Base-by-base conservation (phyloP, 148 eudicot species). In the Linanthus parryae region DNA sequence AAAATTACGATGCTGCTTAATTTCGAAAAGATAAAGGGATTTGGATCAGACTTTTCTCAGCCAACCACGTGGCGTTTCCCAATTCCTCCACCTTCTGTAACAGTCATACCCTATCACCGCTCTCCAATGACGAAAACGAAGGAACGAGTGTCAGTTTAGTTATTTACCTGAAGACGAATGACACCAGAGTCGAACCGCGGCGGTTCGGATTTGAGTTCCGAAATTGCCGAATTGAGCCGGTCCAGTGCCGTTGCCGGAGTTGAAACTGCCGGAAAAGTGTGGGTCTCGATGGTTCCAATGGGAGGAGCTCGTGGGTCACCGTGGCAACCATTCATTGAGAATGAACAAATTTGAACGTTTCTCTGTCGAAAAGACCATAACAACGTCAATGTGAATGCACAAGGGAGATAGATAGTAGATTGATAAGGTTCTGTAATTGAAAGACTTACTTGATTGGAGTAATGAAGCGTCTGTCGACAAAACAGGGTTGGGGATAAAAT, bases 271-370 rank as follows among this genome's bases (percentile, higher is more conserved):
- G 57, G 65, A 15, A 92, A 73, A 27, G 85, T 71, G 2, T 78
- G 76, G 14, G 96, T 87, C 54, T 87, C 76, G 8, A 82, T 42
- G 8, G 62, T 71, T 6, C 78, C 91, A 9, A 84, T 33, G n/a
- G n/a, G n/a, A 0, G 87, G 96, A 6, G 60, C 47, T 48, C 38
- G 72, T 1, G 80, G 59, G 56, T 78, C 78, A 13, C 78, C 76
- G 12, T 72, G 66, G 66, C 96, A 87, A 0, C 98, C 98, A 70
- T 87, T 92, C 91, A 92, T 84, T 1, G 97, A 82, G 40, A 77
- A 39, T 17, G 76, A 57, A 36, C 72, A 63, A 8, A 16, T 17
- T 9, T 61, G 56, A 10, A 61, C 24, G 12, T 44, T 40, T 57
- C 66, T 61, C 74, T 74, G 63, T 2, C 17, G 3, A 20, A 29